Evolutionary conservation across 257 asterid species (phyloP).

Genomic region (Thymus quinquecostatus): DNA sequence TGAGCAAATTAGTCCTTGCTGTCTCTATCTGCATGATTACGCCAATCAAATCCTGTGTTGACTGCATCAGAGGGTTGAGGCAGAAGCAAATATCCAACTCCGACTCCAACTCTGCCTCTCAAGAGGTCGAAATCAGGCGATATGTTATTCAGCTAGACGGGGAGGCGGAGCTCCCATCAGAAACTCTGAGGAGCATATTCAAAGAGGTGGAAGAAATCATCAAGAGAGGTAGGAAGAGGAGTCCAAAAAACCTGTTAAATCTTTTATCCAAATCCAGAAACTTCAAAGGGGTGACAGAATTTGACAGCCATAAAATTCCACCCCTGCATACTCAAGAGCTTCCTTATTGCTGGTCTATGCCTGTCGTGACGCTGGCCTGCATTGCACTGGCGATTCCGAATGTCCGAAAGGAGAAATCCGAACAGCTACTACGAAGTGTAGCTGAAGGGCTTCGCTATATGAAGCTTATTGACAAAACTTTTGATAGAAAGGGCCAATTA

Average conservation of each 20-base stretch:
- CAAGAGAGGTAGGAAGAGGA: slow-evolving; percentile 31
- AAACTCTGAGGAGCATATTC: slow-evolving; percentile 37
- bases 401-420: slow-evolving; percentile 24
- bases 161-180: slow-evolving; percentile 42
- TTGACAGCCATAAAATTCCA: slow-evolving; percentile 40
- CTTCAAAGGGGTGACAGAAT: slow-evolving; percentile 39
- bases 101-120: background rate
- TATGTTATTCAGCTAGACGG: slow-evolving; percentile 55
- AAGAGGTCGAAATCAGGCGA: slow-evolving; percentile 33
- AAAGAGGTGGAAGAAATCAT: slow-evolving; percentile 25
- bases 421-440: slow-evolving; percentile 33
- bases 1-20: slow-evolving; percentile 36
- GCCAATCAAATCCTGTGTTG: slow-evolving; percentile 28
- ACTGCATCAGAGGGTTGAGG: slow-evolving; percentile 25
- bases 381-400: slow-evolving; percentile 45
- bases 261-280: slow-evolving; percentile 37
- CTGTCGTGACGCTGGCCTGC: slow-evolving; percentile 47
- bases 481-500: slow-evolving; percentile 32
- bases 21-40: slow-evolving; percentile 32
- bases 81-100: slow-evolving; percentile 23
- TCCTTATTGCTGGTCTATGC: slow-evolving; percentile 55
- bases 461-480: slow-evolving; percentile 40
- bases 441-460: slow-evolving; percentile 43
- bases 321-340: slow-evolving; percentile 44
- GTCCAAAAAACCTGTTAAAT: slow-evolving; percentile 37